Base-by-base conservation (phyloP, 768 basidiomycete species). In the Hericium coralloides region DNA sequence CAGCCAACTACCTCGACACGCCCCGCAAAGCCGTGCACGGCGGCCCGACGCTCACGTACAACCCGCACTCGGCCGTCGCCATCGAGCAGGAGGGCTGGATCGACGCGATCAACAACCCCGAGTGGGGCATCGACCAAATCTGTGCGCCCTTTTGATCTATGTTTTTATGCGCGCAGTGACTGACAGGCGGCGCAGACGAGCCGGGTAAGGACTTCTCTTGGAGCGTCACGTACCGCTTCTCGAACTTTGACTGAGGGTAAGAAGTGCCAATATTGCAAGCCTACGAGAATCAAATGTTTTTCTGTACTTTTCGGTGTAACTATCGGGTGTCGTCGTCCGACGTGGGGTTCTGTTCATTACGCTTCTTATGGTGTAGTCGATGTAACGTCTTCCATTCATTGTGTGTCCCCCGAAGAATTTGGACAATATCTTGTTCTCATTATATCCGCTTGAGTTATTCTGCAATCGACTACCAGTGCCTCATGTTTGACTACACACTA, bases 101-200 rank as follows among this genome's bases (percentile, higher is more conserved):
- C 23, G 78, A 78, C 62, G 76, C 72, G 12, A 78, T 78, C 55
- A 78, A 79, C 67, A 74, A 76, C 51, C 78, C 78, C 2, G 70
- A 77, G 56, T 74, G 72, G 58, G 67, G 67, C 14, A 66, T 76
- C 2, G 64, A 78, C 60, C 74, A 78, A 57, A 78, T 79, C 39
- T 78, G 52, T 53, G 38, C 43, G 43, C 18, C 8, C 10, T 43
- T 7, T 45, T 20, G n/a, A n/a, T n/a, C n/a, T n/a, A 9, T 12
- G n/a, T 20, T 20, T 45, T 45, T 45, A 17, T 45, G 43, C 8
- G 9, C 43, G 43, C 20, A 20, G 20, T 7, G n/a, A 17, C 43
- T 14, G 43, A 45, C 22, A 12, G 22, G 18, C 12, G 25, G 1
- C 23, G 22, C 22, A 50, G 49, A 72, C 58, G 74, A 70, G 5